Base-by-base conservation (phyloP, 192 early-diverging fungal species). In the Rhizophagus prolifer region DNA sequence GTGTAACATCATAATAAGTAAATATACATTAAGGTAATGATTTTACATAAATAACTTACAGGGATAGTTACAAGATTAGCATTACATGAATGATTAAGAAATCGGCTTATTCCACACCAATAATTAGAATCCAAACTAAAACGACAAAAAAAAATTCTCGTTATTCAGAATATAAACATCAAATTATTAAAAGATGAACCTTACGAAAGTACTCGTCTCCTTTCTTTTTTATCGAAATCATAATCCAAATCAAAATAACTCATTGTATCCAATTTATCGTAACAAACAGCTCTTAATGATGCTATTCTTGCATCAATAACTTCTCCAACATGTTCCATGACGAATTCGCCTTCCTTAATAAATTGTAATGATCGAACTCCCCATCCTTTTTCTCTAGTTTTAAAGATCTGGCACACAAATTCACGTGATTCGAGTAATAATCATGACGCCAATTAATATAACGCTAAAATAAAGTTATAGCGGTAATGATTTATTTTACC, bases 11-110 rank as follows among this genome's bases (percentile, higher is more conserved):
- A n/a, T 19, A n/a, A 34, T 8, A 58, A 72, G 23, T 0, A 69
- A 69, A n/a, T 25, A 19, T 19, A 26, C 16, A 4, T 58, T n/a
- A 34, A 47, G 14, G 5, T 16, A 71, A 47, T 2, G 2, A 34
- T 2, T 16, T 71, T 2, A 6, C 9, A 60, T 28, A 28, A 25
- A 46, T 71, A n/a, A 72, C 54, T 72, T 72, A 72, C 71, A 2
- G 71, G 50, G 23, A 72, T 59, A 31, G 47, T 54, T 21, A 72
- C 10, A 1, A 72, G 21, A 60, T 72, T 72, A 8, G 47, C 50
- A 72, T 72, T 30, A 72, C 71, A 72, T 8, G 71, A 72, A 60
- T 72, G 71, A 60, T 72, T 72, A 21, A 72, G 21, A 23, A 72
- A 72, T 59, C 71, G 54, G 14, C 28, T 58, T 23, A 72, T 60